phyloP scores from a whole-genome alignment of 2,329 filamentous ascomycete genomes.

The Trichophyton verrucosum region DNA sequence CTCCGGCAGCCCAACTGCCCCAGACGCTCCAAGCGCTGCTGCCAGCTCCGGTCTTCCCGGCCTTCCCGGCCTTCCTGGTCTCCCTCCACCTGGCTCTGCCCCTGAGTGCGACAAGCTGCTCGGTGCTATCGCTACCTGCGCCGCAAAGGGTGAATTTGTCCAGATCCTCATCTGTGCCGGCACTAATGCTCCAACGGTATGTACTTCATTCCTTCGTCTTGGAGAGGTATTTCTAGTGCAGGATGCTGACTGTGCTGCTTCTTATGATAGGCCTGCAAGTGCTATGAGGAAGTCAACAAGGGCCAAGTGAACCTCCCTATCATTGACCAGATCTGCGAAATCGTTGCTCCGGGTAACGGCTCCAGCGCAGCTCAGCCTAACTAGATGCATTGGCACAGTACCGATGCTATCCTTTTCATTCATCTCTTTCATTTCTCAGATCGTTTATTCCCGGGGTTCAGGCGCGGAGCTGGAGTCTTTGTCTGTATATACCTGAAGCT shows the following conservation, averaged over 20 bases:
- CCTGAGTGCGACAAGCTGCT: background rate
- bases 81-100: background rate
- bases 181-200: slow-evolving; percentile 1
- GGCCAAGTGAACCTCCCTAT: background rate
- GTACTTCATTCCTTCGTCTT: background rate
- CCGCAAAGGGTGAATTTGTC: background rate
- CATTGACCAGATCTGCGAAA: background rate
- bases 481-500: background rate
- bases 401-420: background rate
- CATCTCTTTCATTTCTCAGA: background rate
- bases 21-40: background rate
- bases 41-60: background rate
- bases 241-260: background rate
- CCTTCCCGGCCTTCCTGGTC: background rate
- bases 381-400: background rate
- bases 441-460: background rate
- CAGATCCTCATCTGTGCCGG: background rate
- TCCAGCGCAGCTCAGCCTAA: background rate
- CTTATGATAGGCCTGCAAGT: background rate
- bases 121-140: background rate
- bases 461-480: background rate
- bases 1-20: background rate
- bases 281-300: background rate
- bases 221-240: background rate
- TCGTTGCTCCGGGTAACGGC: background rate